These are phyloP conservation scores for Cutaneotrichosporon cavernicola DNA, from an alignment of 1,284 basidiomycete species.

Conservation along the genomic window DNA sequence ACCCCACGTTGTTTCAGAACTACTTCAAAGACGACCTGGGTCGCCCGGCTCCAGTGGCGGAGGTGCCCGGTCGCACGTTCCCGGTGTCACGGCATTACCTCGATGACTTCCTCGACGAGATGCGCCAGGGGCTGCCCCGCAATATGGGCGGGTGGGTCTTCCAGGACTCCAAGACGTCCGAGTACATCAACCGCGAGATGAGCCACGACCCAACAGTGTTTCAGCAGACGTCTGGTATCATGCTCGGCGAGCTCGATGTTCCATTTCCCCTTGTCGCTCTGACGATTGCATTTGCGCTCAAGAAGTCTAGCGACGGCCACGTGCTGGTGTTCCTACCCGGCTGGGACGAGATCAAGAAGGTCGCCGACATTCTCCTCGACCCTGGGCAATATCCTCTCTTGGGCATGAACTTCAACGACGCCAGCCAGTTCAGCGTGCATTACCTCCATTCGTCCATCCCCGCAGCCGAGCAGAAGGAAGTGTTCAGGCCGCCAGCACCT, in stretches of 20 bases:
- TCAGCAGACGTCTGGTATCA: slow-evolving; percentile 36
- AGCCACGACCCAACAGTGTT: slow-evolving; percentile 48
- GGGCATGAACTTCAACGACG: slow-evolving; percentile 64
- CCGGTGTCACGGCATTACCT: slow-evolving; percentile 80
- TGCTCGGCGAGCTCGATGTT: slow-evolving; percentile 71
- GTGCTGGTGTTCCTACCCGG: slow-evolving; percentile 73
- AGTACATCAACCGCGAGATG: slow-evolving; percentile 76
- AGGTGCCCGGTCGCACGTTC: slow-evolving; percentile 88
- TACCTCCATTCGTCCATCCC: slow-evolving; percentile 89
- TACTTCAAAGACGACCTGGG: slow-evolving; percentile 73
- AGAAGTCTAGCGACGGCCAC: slow-evolving; percentile 76
- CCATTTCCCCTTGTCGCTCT: slow-evolving; percentile 81
- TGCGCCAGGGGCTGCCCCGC: slow-evolving; percentile 52
- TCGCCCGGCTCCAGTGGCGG: slow-evolving; percentile 69
- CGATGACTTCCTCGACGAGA: slow-evolving; percentile 69
- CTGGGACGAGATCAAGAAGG: slow-evolving; percentile 78
- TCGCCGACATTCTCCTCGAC: slow-evolving; percentile 67
- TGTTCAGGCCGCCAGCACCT: slow-evolving; percentile 75
- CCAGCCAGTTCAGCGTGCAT: slow-evolving; percentile 70
- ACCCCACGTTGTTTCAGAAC: slow-evolving; percentile 79
- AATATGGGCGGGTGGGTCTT: slow-evolving; percentile 66
- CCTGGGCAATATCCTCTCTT: slow-evolving; percentile 57
- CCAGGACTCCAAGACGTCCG: slow-evolving; percentile 66
- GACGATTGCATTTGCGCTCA: slow-evolving; percentile 75
- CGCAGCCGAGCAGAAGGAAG: slow-evolving; percentile 81